These are phyloP conservation scores for Raphidocelis subcapitata DNA, from an alignment of 139 green algal genomes.

Conservation along the genomic window DNA sequence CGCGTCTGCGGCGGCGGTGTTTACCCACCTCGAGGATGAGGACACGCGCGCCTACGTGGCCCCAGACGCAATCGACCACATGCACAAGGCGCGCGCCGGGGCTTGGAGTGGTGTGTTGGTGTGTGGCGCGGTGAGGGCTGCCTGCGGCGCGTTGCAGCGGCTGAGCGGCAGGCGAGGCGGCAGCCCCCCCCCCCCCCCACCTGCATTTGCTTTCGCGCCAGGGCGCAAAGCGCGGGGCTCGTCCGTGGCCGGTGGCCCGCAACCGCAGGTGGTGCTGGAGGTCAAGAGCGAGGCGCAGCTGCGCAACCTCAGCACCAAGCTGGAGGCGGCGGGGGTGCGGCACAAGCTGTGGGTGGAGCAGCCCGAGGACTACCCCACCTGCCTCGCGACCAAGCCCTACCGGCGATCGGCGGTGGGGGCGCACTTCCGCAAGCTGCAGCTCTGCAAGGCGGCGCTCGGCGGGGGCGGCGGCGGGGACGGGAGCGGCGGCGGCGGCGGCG, in stretches of 20 bases:
- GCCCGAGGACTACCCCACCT: constrained; percentile 90
- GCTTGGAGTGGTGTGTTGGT: neutral
- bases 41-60: constrained; percentile 68
- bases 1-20: constrained; percentile 84
- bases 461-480: too few species aligned
- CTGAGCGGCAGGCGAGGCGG: too few species aligned
- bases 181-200: too few species aligned
- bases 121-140: too few species aligned
- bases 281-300: constrained; percentile 85
- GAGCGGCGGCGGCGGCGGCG: too few species aligned
- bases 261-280: constrained; percentile 89
- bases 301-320: constrained; percentile 62
- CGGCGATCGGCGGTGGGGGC: constrained; percentile 59
- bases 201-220: too few species aligned
- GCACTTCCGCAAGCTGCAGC: constrained; percentile 88
- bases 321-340: constrained; percentile 67
- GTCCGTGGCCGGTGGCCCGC: too few species aligned
- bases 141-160: too few species aligned
- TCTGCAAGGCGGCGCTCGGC: constrained; percentile 68
- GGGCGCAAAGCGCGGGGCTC: too few species aligned
- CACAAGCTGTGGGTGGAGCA: constrained; percentile 97
- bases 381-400: constrained; percentile 85
- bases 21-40: constrained; percentile 51
- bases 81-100: constrained; percentile 93
- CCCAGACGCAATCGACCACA: constrained; percentile 78